Evolutionary conservation across 1,284 basidiomycete species (phyloP), one percentile per base, ranked within the genome.

Genomic region (Melanopsichium pennsylvanicum): DNA sequence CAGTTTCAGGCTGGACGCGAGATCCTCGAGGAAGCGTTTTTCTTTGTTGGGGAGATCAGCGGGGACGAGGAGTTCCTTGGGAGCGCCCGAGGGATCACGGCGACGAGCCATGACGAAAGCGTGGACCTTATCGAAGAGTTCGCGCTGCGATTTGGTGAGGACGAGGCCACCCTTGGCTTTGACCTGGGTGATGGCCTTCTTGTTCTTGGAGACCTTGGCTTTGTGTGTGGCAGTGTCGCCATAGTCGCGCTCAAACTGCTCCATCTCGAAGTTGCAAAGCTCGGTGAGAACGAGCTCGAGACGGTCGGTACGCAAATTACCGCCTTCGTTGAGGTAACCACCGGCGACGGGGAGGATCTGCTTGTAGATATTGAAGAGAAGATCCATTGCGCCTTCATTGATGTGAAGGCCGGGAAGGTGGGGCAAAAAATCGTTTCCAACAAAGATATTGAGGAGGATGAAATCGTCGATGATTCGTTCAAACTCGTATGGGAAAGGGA

Each of bases 391-490:
- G 75, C 97, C 96, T 82, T 97, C 92, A 79, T 97, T 94, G 81
- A 98, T 98, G 81, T 98, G 96, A 34, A 98, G 82, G 81, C 96
- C 93, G 6, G 95, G 96, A 46, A 98, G 83, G 83, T 98, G 92
- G 8, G 95, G 95, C 71, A 98, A 83, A 83, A 97, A 97, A 84
- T 97, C 94, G 81, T 97, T 98, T 27, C 94, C 95, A 46, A 97
- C 89, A 76, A 98, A 97, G 41, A 97, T 92, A 39, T 93, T 92
- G 72, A 98, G 88, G 13, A 98, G 85, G 75, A 98, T 91, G 82
- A 97, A 97, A 83, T 98, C 95, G 82, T 98, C 95, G 79, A 98
- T 96, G 82, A 98, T 86, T 27, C 90, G 87, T 81, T 98, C 95
- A 52, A 97, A 86, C 74, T 86, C 90, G 82, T 92, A 93, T 22